phyloP scores from a whole-genome alignment of 2,329 filamentous ascomycete species.

The Trichoderma lentiforme region DNA sequence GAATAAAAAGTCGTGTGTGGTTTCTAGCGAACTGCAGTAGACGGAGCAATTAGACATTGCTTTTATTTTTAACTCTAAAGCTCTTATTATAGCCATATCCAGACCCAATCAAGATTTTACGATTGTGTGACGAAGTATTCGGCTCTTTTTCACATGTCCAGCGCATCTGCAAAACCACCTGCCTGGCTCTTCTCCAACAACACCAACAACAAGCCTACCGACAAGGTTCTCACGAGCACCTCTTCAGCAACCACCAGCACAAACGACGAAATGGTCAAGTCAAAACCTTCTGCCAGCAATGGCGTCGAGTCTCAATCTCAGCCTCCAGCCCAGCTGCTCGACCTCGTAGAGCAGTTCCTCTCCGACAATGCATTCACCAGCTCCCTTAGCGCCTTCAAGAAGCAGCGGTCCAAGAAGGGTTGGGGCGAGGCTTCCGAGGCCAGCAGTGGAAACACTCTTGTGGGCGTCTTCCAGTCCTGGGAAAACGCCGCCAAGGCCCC shows the following conservation, averaged over 20 bases:
- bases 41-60: neutral
- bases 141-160: slow-evolving; percentile 7
- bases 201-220: slow-evolving; percentile 22
- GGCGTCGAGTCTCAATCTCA: slow-evolving; percentile 20
- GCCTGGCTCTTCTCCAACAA: slow-evolving; percentile 46
- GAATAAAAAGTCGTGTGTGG: neutral
- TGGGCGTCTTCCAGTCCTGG: slow-evolving; percentile 51
- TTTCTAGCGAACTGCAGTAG: neutral
- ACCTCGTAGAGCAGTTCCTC: slow-evolving; percentile 65
- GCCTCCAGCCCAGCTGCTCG: slow-evolving; percentile 60
- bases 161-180: slow-evolving; percentile 29
- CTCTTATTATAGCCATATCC: neutral
- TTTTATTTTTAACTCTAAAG: neutral
- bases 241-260: slow-evolving; percentile 21
- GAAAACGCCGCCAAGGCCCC: slow-evolving; percentile 30
- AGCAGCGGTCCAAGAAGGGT: slow-evolving; percentile 56
- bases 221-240: slow-evolving; percentile 13
- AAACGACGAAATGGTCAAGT: slow-evolving; percentile 35
- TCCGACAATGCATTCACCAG: slow-evolving; percentile 61
- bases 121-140: neutral
- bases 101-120: neutral
- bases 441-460: slow-evolving; percentile 38
- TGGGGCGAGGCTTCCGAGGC: slow-evolving; percentile 37
- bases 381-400: slow-evolving; percentile 59
- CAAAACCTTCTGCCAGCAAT: slow-evolving; percentile 24